Base-by-base conservation (phyloP, 805 yeast genomes). In the Wickerhamiella azyma region DNA sequence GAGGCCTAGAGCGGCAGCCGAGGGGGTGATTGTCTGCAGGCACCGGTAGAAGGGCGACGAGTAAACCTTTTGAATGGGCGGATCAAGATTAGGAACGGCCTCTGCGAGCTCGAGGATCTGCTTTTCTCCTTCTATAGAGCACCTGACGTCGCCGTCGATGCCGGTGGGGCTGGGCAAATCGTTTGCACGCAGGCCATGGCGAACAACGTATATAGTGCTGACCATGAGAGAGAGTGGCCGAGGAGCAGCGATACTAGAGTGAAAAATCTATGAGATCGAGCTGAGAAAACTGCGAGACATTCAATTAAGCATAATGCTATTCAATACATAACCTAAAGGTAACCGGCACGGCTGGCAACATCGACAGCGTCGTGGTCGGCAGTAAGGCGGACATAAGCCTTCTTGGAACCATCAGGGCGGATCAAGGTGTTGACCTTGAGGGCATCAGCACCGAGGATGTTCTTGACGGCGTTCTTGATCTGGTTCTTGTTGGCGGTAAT, bases 331-430 rank as follows among this genome's bases (percentile, higher is more conserved):
- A 30, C 33, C 33, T 30, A 89, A 72, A 89, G 81, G 94, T 86
- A 88, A 76, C 98, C 98, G 69, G 89, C 92, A 77, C 92, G 85
- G 94, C 88, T 88, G 70, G 98, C 98, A 72, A 92, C 86, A 72
- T 92, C 98, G 70, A 92, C 83, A 72, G 97, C 97, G 76, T 92
- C 98, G 79, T 80, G 83, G 74, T 92, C 98, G 70, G 95, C 89
- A 67, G 97, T 85, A 71, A 92, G 83, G 78, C 94, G 85, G 69
- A 92, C 89, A 80, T 82, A 92, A 69, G 98, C 98, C 81, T 92
- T 92, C 85, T 92, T 92, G 77, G 96, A 83, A 73, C 98, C 98
- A 74, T 92, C 88, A 70, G 98, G 96, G 77, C 94, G 85, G 67
- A 92, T 75, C 71, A 92, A 78, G 62, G 98, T 92, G 89, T 92